Conservation (phyloP, 108 stramenopile genomes). For the Cyclostephanos invisitatus region DNA sequence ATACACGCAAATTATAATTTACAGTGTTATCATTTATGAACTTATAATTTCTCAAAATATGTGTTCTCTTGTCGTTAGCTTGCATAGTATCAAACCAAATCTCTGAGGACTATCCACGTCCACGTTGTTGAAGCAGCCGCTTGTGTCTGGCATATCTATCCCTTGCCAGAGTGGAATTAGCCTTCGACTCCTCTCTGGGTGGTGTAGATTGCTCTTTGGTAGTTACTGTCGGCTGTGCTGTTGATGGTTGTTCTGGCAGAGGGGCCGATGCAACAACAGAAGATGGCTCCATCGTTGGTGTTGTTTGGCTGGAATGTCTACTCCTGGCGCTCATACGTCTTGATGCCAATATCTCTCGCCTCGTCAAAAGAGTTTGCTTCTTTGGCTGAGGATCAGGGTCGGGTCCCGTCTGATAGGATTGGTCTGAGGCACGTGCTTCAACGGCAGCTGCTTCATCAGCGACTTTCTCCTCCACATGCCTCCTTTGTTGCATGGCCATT, state of each 20-base stretch:
- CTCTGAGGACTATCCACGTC: neutral
- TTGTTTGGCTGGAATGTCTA: neutral
- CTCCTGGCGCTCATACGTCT: slow-evolving; percentile 1
- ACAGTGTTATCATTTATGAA: too few species aligned
- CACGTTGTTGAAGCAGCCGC: slow-evolving; percentile 20
- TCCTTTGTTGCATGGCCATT: neutral
- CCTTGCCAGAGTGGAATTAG: slow-evolving; percentile 30
- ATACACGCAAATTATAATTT: too few species aligned
- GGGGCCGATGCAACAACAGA: slow-evolving; percentile 1
- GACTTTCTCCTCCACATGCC: neutral
- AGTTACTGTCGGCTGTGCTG: neutral
- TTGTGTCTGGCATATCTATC: slow-evolving; percentile 45
- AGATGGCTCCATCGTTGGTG: neutral
- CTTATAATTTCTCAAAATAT: too few species aligned
- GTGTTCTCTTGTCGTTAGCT: too few species aligned
- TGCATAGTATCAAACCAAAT: too few species aligned
- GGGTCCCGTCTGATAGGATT: neutral
- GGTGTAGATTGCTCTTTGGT: neutral
- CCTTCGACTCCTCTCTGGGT: slow-evolving; percentile 1
- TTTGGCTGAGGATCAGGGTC: neutral
- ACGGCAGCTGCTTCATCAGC: neutral
- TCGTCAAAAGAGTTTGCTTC: neutral
- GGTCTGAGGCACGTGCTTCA: neutral
- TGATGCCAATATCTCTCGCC: slow-evolving; percentile 5
- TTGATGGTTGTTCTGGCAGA: slow-evolving; percentile 10